These are phyloP conservation scores for Podila clonocystis DNA, from an alignment of 192 early-diverging fungal species.

Conservation along the genomic window DNA sequence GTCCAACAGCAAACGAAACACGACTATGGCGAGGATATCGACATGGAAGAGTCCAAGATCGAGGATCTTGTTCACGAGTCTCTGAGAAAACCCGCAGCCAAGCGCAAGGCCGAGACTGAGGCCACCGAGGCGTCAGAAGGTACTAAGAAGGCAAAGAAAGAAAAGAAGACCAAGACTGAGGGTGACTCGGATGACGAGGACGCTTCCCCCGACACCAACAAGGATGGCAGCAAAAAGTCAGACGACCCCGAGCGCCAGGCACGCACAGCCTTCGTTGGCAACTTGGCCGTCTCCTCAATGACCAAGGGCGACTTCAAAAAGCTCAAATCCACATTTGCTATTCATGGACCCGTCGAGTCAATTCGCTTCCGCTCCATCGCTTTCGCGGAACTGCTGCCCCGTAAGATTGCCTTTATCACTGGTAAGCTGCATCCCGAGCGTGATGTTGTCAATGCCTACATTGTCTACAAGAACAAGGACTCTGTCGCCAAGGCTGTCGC, in stretches of 20 bases:
- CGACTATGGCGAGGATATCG: constrained; percentile 43
- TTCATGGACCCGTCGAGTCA: constrained; percentile 81
- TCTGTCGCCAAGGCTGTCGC: constrained; percentile 67
- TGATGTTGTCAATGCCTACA: constrained; percentile 89
- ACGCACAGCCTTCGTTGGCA: constrained; percentile 96
- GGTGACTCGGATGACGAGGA: constrained; percentile 54
- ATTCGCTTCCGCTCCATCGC: constrained; percentile 91
- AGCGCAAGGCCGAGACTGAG: constrained; percentile 28
- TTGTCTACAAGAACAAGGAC: constrained; percentile 77
- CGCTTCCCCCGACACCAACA: constrained; percentile 50
- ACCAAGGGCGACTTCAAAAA: constrained; percentile 69
- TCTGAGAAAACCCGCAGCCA: constrained; percentile 14
- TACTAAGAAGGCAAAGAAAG: constrained; percentile 38
- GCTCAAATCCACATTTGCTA: constrained; percentile 72
- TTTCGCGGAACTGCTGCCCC: constrained; percentile 73
- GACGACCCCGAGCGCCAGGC: constrained; percentile 66
- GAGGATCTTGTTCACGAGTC: constrained; percentile 49
- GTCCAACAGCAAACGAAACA: constrained; percentile 29
- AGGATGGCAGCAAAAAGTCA: constrained; percentile 48
- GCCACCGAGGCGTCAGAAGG: background rate
- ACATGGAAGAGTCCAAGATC: constrained; percentile 45
- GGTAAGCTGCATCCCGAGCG: constrained; percentile 87
- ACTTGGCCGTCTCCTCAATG: constrained; percentile 71
- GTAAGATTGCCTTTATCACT: constrained; percentile 85
- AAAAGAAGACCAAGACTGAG: constrained; percentile 15